phyloP scores from a whole-genome alignment of 75 land plant genomes.

The Ceratopteris richardii region DNA sequence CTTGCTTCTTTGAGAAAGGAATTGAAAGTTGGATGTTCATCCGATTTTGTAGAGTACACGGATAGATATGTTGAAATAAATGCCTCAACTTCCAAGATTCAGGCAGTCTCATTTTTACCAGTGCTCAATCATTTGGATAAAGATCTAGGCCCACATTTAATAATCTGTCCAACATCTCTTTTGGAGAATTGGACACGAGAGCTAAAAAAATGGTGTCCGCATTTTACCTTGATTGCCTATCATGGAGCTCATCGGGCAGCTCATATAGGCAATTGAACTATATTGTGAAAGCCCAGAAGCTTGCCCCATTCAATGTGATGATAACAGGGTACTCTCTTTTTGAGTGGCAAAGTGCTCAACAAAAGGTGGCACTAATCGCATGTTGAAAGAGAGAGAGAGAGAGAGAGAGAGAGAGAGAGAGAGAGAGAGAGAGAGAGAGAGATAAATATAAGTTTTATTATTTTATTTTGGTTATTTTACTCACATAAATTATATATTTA shows the following conservation, averaged over 20 bases:
- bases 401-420: too few species aligned
- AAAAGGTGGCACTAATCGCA: too few species aligned
- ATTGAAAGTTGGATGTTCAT: too few species aligned
- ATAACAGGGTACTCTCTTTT: slow-evolving; percentile 85
- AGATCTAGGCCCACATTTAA: slow-evolving; percentile 88
- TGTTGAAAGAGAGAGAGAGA: too few species aligned
- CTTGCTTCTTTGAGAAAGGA: too few species aligned
- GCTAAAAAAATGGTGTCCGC: slow-evolving; percentile 80
- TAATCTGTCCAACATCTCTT: slow-evolving; percentile 93
- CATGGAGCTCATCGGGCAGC: slow-evolving; percentile 70
- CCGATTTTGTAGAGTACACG: not conserved
- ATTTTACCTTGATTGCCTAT: slow-evolving; percentile 68
- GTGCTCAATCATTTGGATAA: slow-evolving; percentile 72
- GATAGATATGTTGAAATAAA: not conserved
- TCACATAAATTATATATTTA: too few species aligned
- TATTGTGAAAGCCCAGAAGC: slow-evolving; percentile 52
- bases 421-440: too few species aligned
- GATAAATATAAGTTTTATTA: too few species aligned
- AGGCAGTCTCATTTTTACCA: slow-evolving; percentile 83
- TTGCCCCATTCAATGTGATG: slow-evolving; percentile 85
- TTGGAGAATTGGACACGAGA: slow-evolving; percentile 98
- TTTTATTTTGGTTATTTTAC: too few species aligned
- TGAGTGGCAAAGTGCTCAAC: slow-evolving; percentile 90
- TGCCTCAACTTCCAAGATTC: slow-evolving; percentile 4
- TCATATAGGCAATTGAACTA: slow-evolving; percentile 53